Base-by-base conservation (phyloP, 805 yeast genomes). In the Jamesozyma piceae region DNA sequence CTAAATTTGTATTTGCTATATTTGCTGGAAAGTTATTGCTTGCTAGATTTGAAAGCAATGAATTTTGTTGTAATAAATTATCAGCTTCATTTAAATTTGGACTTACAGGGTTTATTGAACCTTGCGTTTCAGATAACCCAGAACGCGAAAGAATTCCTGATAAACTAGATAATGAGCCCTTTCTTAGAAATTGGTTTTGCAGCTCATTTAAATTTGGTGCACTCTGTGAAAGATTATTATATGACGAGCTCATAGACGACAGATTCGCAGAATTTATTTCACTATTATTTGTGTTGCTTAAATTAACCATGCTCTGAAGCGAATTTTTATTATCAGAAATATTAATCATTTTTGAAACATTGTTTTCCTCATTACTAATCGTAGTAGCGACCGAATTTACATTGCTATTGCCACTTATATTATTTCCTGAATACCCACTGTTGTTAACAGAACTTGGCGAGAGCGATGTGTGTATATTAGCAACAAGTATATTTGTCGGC, bases 131-230 rank as follows among this genome's bases (percentile, higher is more conserved):
- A 6, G 26, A 14, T 17, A 39, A 13, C 10, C 19, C 17, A 3
- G 26, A 15, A 18, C 38, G 37, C 19, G 38, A 15, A 5, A 32
- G 14, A 8, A 27, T 26, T 11, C 35, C 24, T 2, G 28, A 17
- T 14, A 39, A 20, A 9, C 42, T 37, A 13, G 38, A 33, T 13
- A 18, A 15, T 17, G 42, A 19, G 18, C 28, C 37, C 18, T 47
- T 40, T 43, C 53, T 43, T 52, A 46, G 4, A 51, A 51, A 35
- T 39, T 54, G 40, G 51, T 52, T 5, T 20, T 37, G 39, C 14
- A 27, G 13, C 10, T 35, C 38, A n/a, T n/a, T n/a, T 5, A 35
- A 8, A 35, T 35, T 35, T 6, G 26, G 15, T 13, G 14, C 18
- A 35, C 30, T 35, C 15, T 22, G 38, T 24, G 38, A n/a, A 3